Base-by-base conservation (phyloP, 768 basidiomycete species). In the Naganishia vaughanmartiniae region DNA sequence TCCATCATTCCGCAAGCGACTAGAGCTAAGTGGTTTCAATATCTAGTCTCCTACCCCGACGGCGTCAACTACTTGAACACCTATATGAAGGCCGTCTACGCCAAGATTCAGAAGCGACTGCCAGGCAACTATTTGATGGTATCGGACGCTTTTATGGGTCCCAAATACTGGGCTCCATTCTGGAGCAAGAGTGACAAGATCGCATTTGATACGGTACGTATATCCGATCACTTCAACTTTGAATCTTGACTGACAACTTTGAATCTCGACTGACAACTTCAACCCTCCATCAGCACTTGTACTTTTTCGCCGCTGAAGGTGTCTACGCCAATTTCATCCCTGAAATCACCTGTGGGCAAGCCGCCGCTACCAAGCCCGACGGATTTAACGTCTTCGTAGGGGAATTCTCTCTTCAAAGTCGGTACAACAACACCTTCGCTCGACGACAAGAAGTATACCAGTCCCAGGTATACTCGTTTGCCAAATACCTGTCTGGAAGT, bases 1-100 rank as follows among this genome's bases (percentile, higher is more conserved):
- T 7, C 4, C 30, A 56, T 21, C 19, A 56, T 33, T 19, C 31
- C 30, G 28, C 55, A 19, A 26, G 19, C 28, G 33, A 15, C 33
- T 10, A 33, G 30, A 56, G 55, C 55, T 28, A 33, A 42, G n/a
- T n/a, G n/a, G n/a, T 42, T 15, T 42, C 42, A 42, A 33, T 21
- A n/a, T 33, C 5, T 19, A 56, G 36, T 70, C 11, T 65, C 63
- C 4, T 39, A 66, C 63, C 69, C 63, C 11, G 34, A 65, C 36
- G 60, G 69, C 17, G 34, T 55, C 69, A 66, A 66, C 53, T 70
- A 66, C 36, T 6, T 65, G 19, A 70, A 65, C 69, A 31, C 69
- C 12, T 70, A 65, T 34, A 28, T 54, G 2, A 46, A 60, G 24
- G 48, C 60, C 34, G 69, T 66, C 36, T 46, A 70, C 17, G 69